Evolutionary conservation across 2,329 filamentous ascomycete species (phyloP).

Genomic region (Fusarium sp.): DNA sequence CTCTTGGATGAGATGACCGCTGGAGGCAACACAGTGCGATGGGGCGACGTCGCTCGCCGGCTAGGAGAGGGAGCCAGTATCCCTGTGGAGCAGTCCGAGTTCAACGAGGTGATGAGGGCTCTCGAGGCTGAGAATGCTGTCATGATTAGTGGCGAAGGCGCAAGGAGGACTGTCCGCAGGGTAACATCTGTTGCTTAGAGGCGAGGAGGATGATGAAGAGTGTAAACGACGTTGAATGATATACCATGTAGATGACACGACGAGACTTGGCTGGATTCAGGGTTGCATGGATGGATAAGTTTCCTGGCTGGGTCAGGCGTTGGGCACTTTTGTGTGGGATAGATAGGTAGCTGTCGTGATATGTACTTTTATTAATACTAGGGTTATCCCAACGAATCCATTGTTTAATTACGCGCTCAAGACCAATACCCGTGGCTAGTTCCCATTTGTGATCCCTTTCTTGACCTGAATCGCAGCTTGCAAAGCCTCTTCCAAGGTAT

Average conservation of each 20-base stretch:
- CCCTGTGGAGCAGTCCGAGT: conserved; percentile 80
- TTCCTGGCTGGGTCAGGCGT: conserved; percentile 40
- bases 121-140: conserved; percentile 88
- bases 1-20: conserved; percentile 84
- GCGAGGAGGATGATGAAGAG: conserved; percentile 4
- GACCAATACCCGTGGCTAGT: not conserved
- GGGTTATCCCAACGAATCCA: not conserved
- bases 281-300: conserved; percentile 24
- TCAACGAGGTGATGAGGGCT: conserved; percentile 80
- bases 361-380: conserved; percentile 28
- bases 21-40: conserved; percentile 74
- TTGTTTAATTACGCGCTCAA: not conserved
- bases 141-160: conserved; percentile 84
- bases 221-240: conserved; percentile 39
- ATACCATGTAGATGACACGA: conserved; percentile 39
- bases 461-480: conserved; percentile 39
- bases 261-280: conserved; percentile 14
- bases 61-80: conserved; percentile 77
- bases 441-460: conserved; percentile 1
- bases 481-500: conserved; percentile 52
- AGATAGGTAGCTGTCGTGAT: conserved; percentile 33
- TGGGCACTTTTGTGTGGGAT: conserved; percentile 38
- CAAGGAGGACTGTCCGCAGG: conserved; percentile 82
- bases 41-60: conserved; percentile 79
- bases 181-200: conserved; percentile 60